Evolutionary conservation across 1,284 basidiomycete genomes (phyloP).

Genomic region (Mrakiaceae sp.): DNA sequence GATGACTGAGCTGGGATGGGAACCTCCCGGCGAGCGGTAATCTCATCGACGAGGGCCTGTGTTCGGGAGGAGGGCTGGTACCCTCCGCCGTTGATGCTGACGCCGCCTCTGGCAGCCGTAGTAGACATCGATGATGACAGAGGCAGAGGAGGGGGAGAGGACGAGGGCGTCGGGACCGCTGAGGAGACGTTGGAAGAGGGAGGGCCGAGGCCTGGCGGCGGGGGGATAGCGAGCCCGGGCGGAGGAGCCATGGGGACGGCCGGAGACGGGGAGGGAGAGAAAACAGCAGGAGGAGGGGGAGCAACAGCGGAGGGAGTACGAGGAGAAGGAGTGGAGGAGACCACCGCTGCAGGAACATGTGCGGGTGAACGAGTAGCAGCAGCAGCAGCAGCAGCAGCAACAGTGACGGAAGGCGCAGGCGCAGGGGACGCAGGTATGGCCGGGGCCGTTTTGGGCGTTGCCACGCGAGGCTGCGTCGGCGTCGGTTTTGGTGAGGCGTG

Average conservation of each 20-base stretch:
- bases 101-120: slow-evolving; percentile 42
- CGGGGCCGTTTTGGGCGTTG: too few relatives aligned
- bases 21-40: slow-evolving; percentile 60
- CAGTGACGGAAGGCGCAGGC: too few relatives aligned
- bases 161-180: slow-evolving; percentile 28
- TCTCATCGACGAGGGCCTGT: slow-evolving; percentile 69
- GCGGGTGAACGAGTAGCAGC: too few relatives aligned
- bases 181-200: neutral
- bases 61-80: slow-evolving; percentile 81
- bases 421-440: too few relatives aligned
- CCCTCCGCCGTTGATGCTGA: neutral
- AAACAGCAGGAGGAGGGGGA: neutral
- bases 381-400: too few relatives aligned
- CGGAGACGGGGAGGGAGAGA: slow-evolving; percentile 18
- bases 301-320: too few relatives aligned
- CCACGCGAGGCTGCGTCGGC: too few relatives aligned
- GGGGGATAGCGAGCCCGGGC: slow-evolving; percentile 18
- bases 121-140: slow-evolving; percentile 48
- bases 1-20: slow-evolving; percentile 41
- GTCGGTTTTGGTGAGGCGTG: too few relatives aligned
- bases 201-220: neutral
- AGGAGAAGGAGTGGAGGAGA: too few relatives aligned
- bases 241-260: slow-evolving; percentile 19
- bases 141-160: slow-evolving; percentile 42
- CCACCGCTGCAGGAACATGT: too few relatives aligned